Conservation (phyloP, 139 green algal genomes). For the Gonium pectorale region DNA sequence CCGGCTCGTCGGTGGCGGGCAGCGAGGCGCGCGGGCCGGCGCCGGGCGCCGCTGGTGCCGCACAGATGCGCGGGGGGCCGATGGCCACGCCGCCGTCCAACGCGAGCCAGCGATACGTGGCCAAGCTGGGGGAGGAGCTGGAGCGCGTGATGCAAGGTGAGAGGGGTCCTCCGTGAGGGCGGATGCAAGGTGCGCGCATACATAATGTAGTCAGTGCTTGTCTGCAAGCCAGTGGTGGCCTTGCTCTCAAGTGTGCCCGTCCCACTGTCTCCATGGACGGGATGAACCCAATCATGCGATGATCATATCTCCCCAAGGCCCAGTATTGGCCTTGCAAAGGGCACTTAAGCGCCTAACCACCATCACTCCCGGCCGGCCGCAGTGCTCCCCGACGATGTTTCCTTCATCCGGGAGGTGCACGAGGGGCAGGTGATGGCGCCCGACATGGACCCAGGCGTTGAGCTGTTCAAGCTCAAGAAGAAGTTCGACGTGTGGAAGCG, state of each 20-base stretch:
- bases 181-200: too few relatives aligned
- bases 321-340: too few relatives aligned
- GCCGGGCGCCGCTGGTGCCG: too few relatives aligned
- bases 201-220: too few relatives aligned
- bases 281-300: too few relatives aligned
- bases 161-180: too few relatives aligned
- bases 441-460: conserved; percentile 66
- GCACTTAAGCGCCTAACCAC: too few relatives aligned
- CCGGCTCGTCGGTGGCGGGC: not conserved
- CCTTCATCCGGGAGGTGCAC: conserved; percentile 69
- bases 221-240: too few relatives aligned
- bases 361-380: not conserved
- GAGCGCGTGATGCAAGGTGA: conserved; percentile 58
- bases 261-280: too few relatives aligned
- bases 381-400: conserved; percentile 67
- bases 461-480: conserved; percentile 65
- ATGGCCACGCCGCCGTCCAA: not conserved
- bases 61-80: too few relatives aligned
- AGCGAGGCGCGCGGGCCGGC: conserved; percentile 1
- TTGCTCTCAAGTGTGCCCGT: too few relatives aligned
- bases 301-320: too few relatives aligned
- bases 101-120: conserved; percentile 38
- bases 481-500: conserved; percentile 73
- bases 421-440: conserved; percentile 55
- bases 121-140: conserved; percentile 54